These are phyloP conservation scores for Diversispora eburnea DNA, from an alignment of 192 early-diverging fungal species.

Conservation along the genomic window DNA sequence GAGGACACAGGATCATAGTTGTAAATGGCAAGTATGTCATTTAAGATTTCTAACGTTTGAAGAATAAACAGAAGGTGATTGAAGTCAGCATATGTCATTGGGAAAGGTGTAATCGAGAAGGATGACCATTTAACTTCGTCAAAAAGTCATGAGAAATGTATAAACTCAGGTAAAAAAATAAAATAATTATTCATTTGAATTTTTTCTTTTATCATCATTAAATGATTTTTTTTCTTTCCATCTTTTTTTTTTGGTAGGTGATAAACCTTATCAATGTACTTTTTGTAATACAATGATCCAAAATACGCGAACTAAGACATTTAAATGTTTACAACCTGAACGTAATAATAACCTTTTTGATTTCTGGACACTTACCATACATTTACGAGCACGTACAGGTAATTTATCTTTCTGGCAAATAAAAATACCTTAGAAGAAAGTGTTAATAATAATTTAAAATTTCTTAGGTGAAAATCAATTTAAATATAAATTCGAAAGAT, in stretches of 20 bases:
- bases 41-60: constrained; percentile 57
- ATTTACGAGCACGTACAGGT: constrained; percentile 61
- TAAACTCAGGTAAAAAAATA: constrained; percentile 63
- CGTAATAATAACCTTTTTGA: constrained; percentile 67
- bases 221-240: constrained; percentile 29
- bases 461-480: constrained; percentile 48
- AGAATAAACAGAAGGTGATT: constrained; percentile 58
- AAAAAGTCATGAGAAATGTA: constrained; percentile 74
- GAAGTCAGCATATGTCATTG: constrained; percentile 52
- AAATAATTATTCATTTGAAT: neutral
- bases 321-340: constrained; percentile 57
- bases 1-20: constrained; percentile 48
- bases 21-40: constrained; percentile 69
- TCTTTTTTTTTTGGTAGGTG: no score
- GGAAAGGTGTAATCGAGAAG: constrained; percentile 48
- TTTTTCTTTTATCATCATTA: neutral
- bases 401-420: neutral
- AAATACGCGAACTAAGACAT: constrained; percentile 68
- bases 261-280: constrained; percentile 76
- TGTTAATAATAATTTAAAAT: neutral
- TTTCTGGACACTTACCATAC: constrained; percentile 65
- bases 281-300: constrained; percentile 75
- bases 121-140: constrained; percentile 48
- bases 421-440: no score
- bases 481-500: constrained; percentile 49